Evolutionary conservation across 371 early-diverging fungal species (phyloP), one percentile per base, ranked within the genome.

Genomic region (Mortierella sp.): DNA sequence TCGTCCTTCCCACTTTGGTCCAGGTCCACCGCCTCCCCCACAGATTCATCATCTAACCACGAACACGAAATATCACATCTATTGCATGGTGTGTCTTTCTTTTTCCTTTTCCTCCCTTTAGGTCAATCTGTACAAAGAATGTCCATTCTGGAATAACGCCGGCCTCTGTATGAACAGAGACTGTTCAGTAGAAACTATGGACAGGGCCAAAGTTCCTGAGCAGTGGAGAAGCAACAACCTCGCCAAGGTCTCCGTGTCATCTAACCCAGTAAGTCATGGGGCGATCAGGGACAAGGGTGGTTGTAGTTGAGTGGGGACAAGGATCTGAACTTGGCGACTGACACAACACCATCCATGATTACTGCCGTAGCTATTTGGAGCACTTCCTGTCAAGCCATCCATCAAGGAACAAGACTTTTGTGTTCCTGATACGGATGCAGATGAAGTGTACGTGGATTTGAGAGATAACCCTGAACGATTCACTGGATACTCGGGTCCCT

Each of bases 381-480:
- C 58, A 8, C 6, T 46, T 1, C 69, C 68, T 0, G 17, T 37
- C 25, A 55, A 29, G 28, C 69, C 69, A 2, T 16, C n/a, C n/a
- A 60, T 76, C 50, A 76, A 68, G 50, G 76, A 76, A n/a, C 76
- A 76, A 22, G 76, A 76, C 24, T 76, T 76, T 60, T 76, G 76
- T 17, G 63, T 68, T 3, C 64, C 69, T 2, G 68, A 67, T 4
- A 29, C 47, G 1, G 60, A 50, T 16, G 19, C 63, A 13, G 95
- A 94, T 19, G 92, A 94, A 31, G 87, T 89, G 31, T 97, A 92
- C 82, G 91, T 98, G 9, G 92, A 99, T 69, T 83, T 99, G 24
- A 68, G 88, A 0, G 88, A 90, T 27, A 98, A 98, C 66, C 97
- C 97, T 12, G 99, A 99, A 78, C 88, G 97, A 17, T 99, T 94